phyloP scores from a whole-genome alignment of 2,329 filamentous ascomycete genomes.

The Amauroascus niger region DNA sequence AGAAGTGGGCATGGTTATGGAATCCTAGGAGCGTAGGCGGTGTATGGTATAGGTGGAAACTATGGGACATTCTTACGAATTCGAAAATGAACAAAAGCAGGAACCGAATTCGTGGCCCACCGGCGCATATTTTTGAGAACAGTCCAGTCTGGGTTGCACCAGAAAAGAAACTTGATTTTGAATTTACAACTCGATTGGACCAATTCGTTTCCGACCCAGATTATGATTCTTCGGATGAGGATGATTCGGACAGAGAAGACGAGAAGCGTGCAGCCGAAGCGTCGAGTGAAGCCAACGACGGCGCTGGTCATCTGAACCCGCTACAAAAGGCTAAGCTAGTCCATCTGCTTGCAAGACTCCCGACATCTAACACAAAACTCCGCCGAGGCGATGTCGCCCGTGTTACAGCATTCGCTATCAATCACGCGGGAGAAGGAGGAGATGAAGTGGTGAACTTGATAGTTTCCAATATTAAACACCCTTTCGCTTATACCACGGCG shows the following conservation, averaged over 20 bases:
- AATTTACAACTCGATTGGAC: constrained; percentile 65
- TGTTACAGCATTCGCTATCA: constrained; percentile 79
- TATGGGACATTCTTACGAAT: constrained; percentile 78
- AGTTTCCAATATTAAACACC: constrained; percentile 67
- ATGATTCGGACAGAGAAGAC: constrained; percentile 47
- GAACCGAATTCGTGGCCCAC: constrained; percentile 34
- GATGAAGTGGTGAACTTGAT: constrained; percentile 89
- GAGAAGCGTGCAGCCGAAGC: constrained; percentile 37
- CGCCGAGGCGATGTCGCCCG: constrained; percentile 78
- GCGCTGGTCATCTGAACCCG: constrained; percentile 64
- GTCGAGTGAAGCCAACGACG: constrained; percentile 37
- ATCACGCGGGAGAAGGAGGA: constrained; percentile 71
- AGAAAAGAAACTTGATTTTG: constrained; percentile 62
- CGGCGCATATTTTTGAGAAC: constrained; percentile 58
- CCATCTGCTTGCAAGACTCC: constrained; percentile 73
- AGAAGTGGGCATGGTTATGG: constrained; percentile 93
- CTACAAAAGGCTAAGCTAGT: constrained; percentile 74
- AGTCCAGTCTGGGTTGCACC: constrained; percentile 69
- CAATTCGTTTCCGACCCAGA: constrained; percentile 76
- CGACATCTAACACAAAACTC: constrained; percentile 62
- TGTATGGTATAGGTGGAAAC: constrained; percentile 83
- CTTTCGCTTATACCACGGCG: constrained; percentile 62
- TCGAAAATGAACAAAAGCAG: constrained; percentile 33
- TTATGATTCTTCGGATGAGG: constrained; percentile 79
- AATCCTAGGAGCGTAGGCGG: constrained; percentile 68